phyloP scores from a whole-genome alignment of 2,329 filamentous ascomycete genomes.

The Verticillium dahliae region DNA sequence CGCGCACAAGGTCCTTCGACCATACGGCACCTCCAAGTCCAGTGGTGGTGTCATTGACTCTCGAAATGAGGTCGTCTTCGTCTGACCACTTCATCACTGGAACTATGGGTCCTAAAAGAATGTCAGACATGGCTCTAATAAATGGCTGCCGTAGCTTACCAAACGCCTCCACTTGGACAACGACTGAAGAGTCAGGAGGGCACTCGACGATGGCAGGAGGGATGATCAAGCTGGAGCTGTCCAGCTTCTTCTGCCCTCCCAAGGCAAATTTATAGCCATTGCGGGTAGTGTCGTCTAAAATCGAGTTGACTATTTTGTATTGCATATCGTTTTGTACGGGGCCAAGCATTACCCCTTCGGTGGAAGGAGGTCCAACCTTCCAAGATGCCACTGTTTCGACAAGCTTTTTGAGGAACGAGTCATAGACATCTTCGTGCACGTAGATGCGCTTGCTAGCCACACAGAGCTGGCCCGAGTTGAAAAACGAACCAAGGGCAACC shows the following conservation, averaged over 20 bases:
- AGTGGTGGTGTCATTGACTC: conserved; percentile 45
- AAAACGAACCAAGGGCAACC: conserved; percentile 39
- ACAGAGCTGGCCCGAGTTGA: conserved; percentile 49
- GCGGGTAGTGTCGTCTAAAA: conserved; percentile 26
- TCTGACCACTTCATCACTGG: conserved; percentile 55
- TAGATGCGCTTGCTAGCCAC: conserved; percentile 53
- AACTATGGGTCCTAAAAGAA: conserved; percentile 47
- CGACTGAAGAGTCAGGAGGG: conserved; percentile 46
- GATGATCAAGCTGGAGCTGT: conserved; percentile 43
- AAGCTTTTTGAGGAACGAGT: conserved; percentile 39
- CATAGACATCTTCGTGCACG: conserved; percentile 54
- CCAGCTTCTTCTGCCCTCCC: conserved; percentile 15
- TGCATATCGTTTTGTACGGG: conserved; percentile 61
- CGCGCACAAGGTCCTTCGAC: conserved; percentile 42
- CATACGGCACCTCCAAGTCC: conserved; percentile 55
- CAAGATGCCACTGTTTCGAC: not conserved
- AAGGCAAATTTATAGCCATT: conserved; percentile 28
- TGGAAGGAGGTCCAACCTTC: conserved; percentile 10
- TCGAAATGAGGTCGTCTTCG: conserved; percentile 51
- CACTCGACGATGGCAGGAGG: conserved; percentile 53
- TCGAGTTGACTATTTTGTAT: conserved; percentile 47
- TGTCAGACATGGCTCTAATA: not conserved
- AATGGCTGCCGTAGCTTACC: conserved; percentile 14
- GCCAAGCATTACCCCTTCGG: conserved; percentile 27
- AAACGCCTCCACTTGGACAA: conserved; percentile 47